Evolutionary conservation across 805 yeast genomes (phyloP).

Genomic region (Ogataea allantospora): DNA sequence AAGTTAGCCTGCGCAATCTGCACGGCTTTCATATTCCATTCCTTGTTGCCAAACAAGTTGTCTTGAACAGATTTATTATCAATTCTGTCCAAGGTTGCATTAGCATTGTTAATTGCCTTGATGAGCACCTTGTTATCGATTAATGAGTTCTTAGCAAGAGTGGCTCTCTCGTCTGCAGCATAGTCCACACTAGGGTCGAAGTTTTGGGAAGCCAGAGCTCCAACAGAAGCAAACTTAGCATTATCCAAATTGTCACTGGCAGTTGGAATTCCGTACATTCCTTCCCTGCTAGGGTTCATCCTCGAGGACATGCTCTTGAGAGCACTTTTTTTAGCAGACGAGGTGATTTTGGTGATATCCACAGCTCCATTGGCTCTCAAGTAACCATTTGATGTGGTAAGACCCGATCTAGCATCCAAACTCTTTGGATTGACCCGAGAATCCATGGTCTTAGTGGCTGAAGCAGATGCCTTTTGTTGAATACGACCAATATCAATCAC

Average conservation of each 20-base stretch:
- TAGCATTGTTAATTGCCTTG: constrained; percentile 52
- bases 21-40: constrained; percentile 65
- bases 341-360: constrained; percentile 50
- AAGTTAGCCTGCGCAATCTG: constrained; percentile 70
- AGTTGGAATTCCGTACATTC: constrained; percentile 37
- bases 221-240: constrained; percentile 50
- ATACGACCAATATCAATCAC: constrained; percentile 31
- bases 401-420: constrained; percentile 33
- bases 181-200: constrained; percentile 37
- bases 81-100: constrained; percentile 28
- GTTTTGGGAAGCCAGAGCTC: constrained; percentile 56
- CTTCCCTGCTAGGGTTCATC: constrained; percentile 25
- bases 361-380: constrained; percentile 45
- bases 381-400: constrained; percentile 25
- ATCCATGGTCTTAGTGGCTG: constrained; percentile 45
- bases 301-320: constrained; percentile 29
- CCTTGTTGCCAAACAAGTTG: constrained; percentile 30
- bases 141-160: constrained; percentile 36
- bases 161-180: constrained; percentile 43
- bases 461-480: constrained; percentile 32
- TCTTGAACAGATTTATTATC: constrained; percentile 27
- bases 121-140: constrained; percentile 45
- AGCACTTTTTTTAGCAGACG: constrained; percentile 45
- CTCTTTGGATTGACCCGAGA: constrained; percentile 44
- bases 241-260: constrained; percentile 43